phyloP scores from a whole-genome alignment of 1,284 basidiomycete genomes.

The Trametes hirsuta region DNA sequence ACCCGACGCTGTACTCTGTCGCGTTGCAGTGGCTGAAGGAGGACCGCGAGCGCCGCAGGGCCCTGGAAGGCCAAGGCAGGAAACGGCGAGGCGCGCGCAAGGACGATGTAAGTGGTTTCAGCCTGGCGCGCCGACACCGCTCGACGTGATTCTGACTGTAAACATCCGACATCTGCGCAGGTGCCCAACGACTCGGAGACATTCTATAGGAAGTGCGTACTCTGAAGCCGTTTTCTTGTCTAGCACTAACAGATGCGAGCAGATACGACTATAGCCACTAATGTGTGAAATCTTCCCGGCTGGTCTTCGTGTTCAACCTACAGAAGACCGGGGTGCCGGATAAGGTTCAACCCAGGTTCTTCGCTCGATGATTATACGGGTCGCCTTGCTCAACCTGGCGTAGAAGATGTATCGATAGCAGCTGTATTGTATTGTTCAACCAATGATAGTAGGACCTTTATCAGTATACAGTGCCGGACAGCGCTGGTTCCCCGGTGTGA shows the following conservation, averaged over 20 bases:
- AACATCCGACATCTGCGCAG: conserved; percentile 11
- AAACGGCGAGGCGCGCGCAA: conserved; percentile 72
- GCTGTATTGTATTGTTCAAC: conserved; percentile 26
- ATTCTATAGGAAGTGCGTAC: conserved; percentile 84
- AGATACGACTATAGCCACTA: conserved; percentile 67
- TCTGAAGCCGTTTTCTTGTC: conserved; percentile 1
- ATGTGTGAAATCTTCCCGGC: not conserved
- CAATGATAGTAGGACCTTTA: not conserved
- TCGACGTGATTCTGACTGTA: conserved; percentile 3
- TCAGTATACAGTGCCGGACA: too few species aligned
- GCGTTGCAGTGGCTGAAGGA: conserved; percentile 87
- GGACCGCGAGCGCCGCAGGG: conserved; percentile 69
- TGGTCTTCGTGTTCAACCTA: conserved; percentile 4
- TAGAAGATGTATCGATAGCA: conserved; percentile 23
- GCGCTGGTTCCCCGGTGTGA: too few species aligned
- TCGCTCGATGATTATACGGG: not conserved
- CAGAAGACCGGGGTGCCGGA: not conserved
- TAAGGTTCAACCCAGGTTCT: conserved; percentile 1
- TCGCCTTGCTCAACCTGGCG: conserved; percentile 20
- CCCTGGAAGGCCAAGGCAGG: conserved; percentile 61
- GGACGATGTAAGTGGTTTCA: conserved; percentile 51
- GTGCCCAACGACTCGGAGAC: conserved; percentile 81
- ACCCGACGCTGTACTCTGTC: conserved; percentile 64
- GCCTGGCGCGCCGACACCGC: not conserved
- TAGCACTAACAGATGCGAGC: conserved; percentile 13